Conservation (phyloP, 306 rosid species). For the Trifolium fragiferum region DNA sequence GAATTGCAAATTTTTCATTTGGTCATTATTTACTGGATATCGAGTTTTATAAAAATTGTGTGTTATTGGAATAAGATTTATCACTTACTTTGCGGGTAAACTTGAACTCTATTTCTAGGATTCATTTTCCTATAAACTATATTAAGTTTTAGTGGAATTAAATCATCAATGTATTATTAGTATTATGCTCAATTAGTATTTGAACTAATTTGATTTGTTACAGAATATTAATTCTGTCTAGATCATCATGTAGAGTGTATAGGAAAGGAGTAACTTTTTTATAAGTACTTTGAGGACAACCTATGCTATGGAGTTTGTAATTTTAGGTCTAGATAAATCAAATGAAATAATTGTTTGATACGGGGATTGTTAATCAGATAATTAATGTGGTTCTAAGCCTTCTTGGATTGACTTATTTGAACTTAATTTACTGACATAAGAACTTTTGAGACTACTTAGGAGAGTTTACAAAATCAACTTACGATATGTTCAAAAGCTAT, state of each 20-base stretch:
- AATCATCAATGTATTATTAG: conserved; percentile 13
- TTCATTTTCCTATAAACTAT: conserved; percentile 6
- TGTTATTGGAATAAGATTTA: neutral
- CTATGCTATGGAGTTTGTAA: neutral
- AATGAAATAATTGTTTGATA: too few species aligned
- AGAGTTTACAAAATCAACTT: neutral
- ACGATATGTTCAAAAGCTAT: neutral
- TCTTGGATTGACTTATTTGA: too few species aligned
- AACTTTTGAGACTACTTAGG: neutral
- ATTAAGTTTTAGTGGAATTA: conserved; percentile 1
- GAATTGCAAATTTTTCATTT: conserved; percentile 16
- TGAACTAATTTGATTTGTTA: neutral
- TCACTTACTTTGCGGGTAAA: conserved; percentile 25
- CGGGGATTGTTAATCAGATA: too few species aligned
- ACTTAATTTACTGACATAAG: neutral
- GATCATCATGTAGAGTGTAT: neutral
- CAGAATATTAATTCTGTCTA: neutral
- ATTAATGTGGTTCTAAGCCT: too few species aligned
- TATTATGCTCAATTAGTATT: conserved; percentile 27
- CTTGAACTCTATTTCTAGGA: conserved; percentile 24
- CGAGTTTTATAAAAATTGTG: conserved; percentile 33
- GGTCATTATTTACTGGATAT: conserved; percentile 12
- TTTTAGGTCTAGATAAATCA: too few species aligned
- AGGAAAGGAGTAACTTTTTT: too few species aligned
- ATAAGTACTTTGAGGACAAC: neutral